Evolutionary conservation across 257 asterid genomes (phyloP), one percentile per base, ranked within the genome.

Genomic region (Henckelia pumila): DNA sequence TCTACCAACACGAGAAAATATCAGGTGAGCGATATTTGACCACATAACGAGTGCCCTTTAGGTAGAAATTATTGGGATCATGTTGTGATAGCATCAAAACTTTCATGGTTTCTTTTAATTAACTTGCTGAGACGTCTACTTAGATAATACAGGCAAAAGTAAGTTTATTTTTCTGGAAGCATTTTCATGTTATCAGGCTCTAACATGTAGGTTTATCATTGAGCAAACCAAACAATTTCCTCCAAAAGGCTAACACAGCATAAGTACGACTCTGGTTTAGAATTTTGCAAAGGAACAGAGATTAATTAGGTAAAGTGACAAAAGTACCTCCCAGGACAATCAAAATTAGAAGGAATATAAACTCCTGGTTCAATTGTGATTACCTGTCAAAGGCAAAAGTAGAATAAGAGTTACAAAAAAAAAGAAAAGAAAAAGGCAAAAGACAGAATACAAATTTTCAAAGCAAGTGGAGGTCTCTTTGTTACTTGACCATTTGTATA

Each of bases 291-390:
- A 67, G 17, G 19, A 23, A 35, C 7, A 19, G 16, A 70, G 20
- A 69, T 22, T 32, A 24, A 64, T 63, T 56, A 57, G 73, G 77
- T 20, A 40, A 50, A 61, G 67, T 59, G 62, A 44, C 63, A 70
- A 57, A 14, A 28, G 70, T 84, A 93, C 99, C 97, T 88, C 75
- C 87, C 96, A 5, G 99, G 95, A 70, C 80, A 88, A 72, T 78
- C 80, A 71, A 53, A 80, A 72, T 73, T 73, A 32, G 76, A 69
- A 67, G 96, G 92, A 80, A 88, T 84, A 78, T 93, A 93, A 4
- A 90, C 95, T 79, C 99, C 99, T 1, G 99, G 99, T 79, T 93
- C 99, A 75, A 93, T 93, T 61, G 99, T 93, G 78, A 93, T 88
- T 68, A 89, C 95, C 98, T 92, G 83, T 66, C 70, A 63, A 74